Conservation (phyloP, 352 stramenopile genomes). For the Plasmopara halstedii region DNA sequence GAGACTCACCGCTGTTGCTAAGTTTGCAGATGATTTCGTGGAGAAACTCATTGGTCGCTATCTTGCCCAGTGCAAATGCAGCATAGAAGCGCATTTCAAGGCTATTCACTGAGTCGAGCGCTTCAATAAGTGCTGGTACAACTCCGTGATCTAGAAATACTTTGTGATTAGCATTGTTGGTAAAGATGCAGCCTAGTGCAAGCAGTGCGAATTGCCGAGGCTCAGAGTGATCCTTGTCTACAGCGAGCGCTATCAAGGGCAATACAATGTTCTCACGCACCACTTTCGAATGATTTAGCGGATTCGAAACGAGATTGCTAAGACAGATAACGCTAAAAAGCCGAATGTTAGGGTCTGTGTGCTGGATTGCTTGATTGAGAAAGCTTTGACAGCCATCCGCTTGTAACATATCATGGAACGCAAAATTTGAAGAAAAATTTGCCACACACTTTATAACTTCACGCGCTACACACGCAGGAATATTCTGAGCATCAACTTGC, state of each 20-base stretch:
- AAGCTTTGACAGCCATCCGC: conserved; percentile 75
- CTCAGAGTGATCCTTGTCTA: conserved; percentile 32
- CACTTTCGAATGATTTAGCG: conserved; percentile 68
- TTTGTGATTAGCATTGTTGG: conserved; percentile 51
- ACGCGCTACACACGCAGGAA: conserved; percentile 26
- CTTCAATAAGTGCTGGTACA: conserved; percentile 60
- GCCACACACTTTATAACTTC: conserved; percentile 71
- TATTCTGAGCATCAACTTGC: conserved; percentile 39
- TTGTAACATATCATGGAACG: conserved; percentile 79
- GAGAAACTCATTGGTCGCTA: conserved; percentile 75
- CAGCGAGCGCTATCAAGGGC: conserved; percentile 50
- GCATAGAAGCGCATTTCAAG: conserved; percentile 92
- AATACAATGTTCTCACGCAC: conserved; percentile 49
- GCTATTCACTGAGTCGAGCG: conserved; percentile 52
- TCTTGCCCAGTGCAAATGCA: conserved; percentile 90
- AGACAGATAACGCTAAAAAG: conserved; percentile 87
- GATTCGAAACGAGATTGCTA: conserved; percentile 87
- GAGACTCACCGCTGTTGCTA: conserved; percentile 36
- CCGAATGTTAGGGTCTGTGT: conserved; percentile 53
- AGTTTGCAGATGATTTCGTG: conserved; percentile 52
- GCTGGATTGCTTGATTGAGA: conserved; percentile 60
- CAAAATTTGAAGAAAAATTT: conserved; percentile 77
- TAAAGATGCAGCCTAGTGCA: conserved; percentile 78
- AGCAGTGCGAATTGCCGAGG: conserved; percentile 76
- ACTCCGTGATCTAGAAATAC: conserved; percentile 62